Percentiles rank a stretch among this genome's conserved stretches.
Evolutionary conservation across 2,329 filamentous ascomycete species (phyloP).

Genomic region (Fusarium dlaminii): DNA sequence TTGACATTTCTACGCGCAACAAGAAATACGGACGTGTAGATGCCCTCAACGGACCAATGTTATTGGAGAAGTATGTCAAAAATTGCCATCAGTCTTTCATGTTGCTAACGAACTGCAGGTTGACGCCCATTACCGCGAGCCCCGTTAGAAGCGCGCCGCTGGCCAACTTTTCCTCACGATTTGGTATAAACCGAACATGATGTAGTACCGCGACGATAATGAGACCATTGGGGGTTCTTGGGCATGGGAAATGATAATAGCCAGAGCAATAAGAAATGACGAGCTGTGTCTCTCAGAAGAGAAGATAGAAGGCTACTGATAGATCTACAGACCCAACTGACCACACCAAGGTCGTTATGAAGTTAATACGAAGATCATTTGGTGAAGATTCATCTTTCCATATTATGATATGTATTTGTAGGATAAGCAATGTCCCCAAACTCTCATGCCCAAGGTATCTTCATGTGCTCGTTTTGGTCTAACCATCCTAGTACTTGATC

Average conservation of each 20-base stretch:
- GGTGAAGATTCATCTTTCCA: neutral
- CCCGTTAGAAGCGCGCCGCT: constrained; percentile 71
- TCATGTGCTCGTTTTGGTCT: neutral
- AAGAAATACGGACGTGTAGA: constrained; percentile 95
- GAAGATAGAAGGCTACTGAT: neutral
- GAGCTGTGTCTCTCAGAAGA: neutral
- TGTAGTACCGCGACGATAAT: neutral
- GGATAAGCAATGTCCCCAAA: neutral
- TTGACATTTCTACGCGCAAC: constrained; percentile 88
- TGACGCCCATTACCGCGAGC: constrained; percentile 70
- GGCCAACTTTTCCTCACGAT: constrained; percentile 77
- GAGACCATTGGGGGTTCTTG: neutral
- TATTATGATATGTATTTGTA: neutral
- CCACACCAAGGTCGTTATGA: neutral
- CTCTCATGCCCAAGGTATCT: neutral
- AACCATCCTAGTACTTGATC: neutral
- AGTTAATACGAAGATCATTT: neutral
- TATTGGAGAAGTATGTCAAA: constrained; percentile 86
- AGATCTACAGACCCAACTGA: neutral
- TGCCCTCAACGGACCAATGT: constrained; percentile 83
- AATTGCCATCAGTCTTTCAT: neutral
- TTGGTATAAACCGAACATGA: constrained; percentile 66
- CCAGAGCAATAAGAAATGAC: neutral
- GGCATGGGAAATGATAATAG: neutral
- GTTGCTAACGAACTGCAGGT: constrained; percentile 54